These are phyloP conservation scores for Penicillium polonicum DNA, from an alignment of 2,329 filamentous ascomycete genomes.

Conservation along the genomic window DNA sequence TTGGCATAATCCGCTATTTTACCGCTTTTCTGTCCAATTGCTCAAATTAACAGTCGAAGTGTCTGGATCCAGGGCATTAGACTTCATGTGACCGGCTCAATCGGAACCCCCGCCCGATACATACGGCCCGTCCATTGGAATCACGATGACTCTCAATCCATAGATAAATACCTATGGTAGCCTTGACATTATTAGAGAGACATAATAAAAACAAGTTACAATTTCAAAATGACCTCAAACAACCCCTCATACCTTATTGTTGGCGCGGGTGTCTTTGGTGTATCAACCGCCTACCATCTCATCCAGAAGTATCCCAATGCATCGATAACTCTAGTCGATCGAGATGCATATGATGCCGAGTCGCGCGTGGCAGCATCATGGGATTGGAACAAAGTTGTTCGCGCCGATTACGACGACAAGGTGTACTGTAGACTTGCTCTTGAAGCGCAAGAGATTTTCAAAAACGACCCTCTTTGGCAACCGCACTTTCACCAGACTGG, in stretches of 20 bases:
- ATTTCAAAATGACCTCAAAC: constrained; percentile 15
- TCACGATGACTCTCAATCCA: not conserved
- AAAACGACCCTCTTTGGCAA: constrained; percentile 36
- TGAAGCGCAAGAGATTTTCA: constrained; percentile 34
- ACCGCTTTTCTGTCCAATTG: not conserved
- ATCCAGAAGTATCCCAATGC: constrained; percentile 32
- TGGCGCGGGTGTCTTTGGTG: constrained; percentile 30
- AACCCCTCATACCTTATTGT: constrained; percentile 30
- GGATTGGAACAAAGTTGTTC: constrained; percentile 34
- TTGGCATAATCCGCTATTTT: not conserved
- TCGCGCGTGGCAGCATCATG: constrained; percentile 34
- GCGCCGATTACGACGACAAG: constrained; percentile 32
- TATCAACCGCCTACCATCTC: constrained; percentile 30
- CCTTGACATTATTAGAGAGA: not conserved
- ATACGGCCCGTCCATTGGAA: constrained; percentile 1
- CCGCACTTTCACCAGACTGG: constrained; percentile 53
- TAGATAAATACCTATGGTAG: constrained; percentile 1
- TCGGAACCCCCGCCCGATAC: constrained; percentile 14
- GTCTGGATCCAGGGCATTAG: not conserved
- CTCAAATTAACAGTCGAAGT: not conserved
- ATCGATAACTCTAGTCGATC: constrained; percentile 27
- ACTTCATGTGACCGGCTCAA: constrained; percentile 20
- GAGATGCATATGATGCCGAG: constrained; percentile 37
- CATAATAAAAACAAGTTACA: not conserved
- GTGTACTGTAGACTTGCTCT: constrained; percentile 29